Evolutionary conservation across 352 stramenopile species (phyloP), one percentile per base, ranked within the genome.

Genomic region (Thalassiosira hispida): DNA sequence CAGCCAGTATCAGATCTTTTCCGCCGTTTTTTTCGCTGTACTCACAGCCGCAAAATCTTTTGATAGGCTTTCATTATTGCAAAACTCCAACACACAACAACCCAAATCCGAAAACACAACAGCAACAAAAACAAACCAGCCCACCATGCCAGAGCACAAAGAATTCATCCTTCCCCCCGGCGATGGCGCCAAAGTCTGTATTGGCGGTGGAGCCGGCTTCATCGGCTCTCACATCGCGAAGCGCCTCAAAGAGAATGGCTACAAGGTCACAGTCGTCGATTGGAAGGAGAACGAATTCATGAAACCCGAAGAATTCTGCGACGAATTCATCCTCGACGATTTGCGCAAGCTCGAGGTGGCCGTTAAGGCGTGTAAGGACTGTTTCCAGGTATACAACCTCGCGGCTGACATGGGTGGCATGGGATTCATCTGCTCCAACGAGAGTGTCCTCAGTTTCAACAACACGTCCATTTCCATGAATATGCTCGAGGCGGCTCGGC

Each of bases 401-500:
- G 94, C 94, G 22, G 94, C 94, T 12, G 94, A 97, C 72, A 97
- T 97, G 94, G 94, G 94, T 42, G 94, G 94, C 31, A 97, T 97
- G 94, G 94, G 94, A 57, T 97, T 97, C 71, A 97, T 97, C 55
- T 90, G 94, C 38, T 95, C 89, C 60, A 97, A 97, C 78, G 93
- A 97, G 70, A 95, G 85, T 23, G 94, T 97, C 25, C 64, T 97
- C 16, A 87, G 93, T 51, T 97, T 96, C 88, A 97, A 97, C 84
- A 97, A 97, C 88, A 96, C 93, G 23, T 94, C 95, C 78, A 96
- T 97, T 57, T 93, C 80, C 60, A 96, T 96, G 89, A 96, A 96
- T 73, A 94, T 97, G 91, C 72, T 96, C 40, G 93, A 97, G 82
- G 93, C 90, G 14, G 91, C 93, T 46, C 90, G 93, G 59, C 82